phyloP scores from a whole-genome alignment of 257 asterid species.

The Jacaranda copaia region DNA sequence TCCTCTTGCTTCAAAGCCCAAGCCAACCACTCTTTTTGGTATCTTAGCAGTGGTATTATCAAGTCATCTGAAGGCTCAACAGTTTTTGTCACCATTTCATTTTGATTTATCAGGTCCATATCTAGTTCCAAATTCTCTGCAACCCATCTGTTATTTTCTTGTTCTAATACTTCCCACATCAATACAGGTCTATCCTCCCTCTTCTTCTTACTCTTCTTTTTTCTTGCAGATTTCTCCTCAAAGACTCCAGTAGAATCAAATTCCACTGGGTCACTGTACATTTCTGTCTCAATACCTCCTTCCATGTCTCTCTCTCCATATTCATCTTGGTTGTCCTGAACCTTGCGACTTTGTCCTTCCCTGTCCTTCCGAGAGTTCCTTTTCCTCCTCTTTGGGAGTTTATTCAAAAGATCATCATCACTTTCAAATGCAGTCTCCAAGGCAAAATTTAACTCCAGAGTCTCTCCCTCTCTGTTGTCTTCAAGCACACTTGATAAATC shows the following conservation, averaged over 20 bases:
- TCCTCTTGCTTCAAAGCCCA: conserved; percentile 96
- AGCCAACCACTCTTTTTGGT: conserved; percentile 95
- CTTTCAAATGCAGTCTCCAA: conserved; percentile 31
- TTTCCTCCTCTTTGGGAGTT: conserved; percentile 47
- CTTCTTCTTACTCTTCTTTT: conserved; percentile 58
- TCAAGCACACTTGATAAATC: conserved; percentile 34
- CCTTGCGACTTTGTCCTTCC: conserved; percentile 29
- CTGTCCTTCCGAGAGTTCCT: conserved; percentile 27
- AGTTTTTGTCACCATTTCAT: conserved; percentile 61
- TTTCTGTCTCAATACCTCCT: conserved; percentile 23
- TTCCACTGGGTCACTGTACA: neutral
- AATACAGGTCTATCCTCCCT: conserved; percentile 54
- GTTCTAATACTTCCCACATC: conserved; percentile 81
- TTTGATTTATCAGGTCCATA: conserved; percentile 60
- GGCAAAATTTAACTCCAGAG: conserved; percentile 14
- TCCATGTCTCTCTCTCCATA: conserved; percentile 22
- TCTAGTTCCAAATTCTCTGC: conserved; percentile 59
- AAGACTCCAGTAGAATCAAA: neutral
- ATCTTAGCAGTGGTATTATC: conserved; percentile 79
- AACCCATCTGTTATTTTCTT: conserved; percentile 74
- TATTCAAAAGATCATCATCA: conserved; percentile 36
- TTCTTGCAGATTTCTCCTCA: conserved; percentile 38
- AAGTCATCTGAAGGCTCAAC: conserved; percentile 76
- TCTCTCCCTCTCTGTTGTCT: conserved; percentile 29
- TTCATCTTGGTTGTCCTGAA: conserved; percentile 33